Percentiles rank a stretch among this genome's conserved stretches.
Conservation (phyloP, 148 eudicot species). For the Mesembryanthemum crystallinum region DNA sequence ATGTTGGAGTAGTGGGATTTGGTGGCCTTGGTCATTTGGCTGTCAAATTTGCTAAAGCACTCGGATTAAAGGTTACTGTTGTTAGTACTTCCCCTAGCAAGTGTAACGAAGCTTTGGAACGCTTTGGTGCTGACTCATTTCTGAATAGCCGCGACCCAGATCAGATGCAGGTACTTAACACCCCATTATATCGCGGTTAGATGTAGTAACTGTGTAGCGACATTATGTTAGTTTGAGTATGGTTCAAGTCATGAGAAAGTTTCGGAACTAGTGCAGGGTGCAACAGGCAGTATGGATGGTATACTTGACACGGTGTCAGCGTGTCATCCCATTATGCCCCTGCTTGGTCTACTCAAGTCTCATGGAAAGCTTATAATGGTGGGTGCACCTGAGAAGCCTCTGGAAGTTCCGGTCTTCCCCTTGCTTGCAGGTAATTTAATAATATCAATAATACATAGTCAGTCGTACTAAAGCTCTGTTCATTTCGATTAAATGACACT, state of each 20-base stretch:
- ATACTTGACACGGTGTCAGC: slow-evolving; percentile 40
- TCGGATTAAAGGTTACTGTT: slow-evolving; percentile 30
- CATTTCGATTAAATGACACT: no score
- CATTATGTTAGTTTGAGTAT: no score
- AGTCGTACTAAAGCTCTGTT: no score
- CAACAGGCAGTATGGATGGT: slow-evolving; percentile 37
- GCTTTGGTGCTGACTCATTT: slow-evolving; percentile 27
- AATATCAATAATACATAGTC: no score
- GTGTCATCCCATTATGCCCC: slow-evolving; percentile 22
- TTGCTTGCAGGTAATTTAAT: slow-evolving; percentile 23
- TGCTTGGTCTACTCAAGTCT: slow-evolving; percentile 34
- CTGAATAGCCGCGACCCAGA: slow-evolving; percentile 19
- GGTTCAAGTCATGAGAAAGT: not conserved
- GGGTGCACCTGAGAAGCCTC: slow-evolving; percentile 33
- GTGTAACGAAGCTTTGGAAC: slow-evolving; percentile 23
- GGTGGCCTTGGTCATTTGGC: slow-evolving; percentile 38
- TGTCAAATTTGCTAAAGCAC: slow-evolving; percentile 32
- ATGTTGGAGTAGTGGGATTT: slow-evolving; percentile 32
- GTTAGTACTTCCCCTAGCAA: slow-evolving; percentile 31
- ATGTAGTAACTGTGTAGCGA: no score
- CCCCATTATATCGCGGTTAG: no score
- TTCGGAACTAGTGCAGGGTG: slow-evolving; percentile 23
- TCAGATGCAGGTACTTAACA: slow-evolving; percentile 29
- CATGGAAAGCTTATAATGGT: slow-evolving; percentile 37
- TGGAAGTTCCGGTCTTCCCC: slow-evolving; percentile 29